Evolutionary conservation across 2,329 filamentous ascomycete species (phyloP).

Genomic region (Ophiocordyceps camponoti-saundersi): DNA sequence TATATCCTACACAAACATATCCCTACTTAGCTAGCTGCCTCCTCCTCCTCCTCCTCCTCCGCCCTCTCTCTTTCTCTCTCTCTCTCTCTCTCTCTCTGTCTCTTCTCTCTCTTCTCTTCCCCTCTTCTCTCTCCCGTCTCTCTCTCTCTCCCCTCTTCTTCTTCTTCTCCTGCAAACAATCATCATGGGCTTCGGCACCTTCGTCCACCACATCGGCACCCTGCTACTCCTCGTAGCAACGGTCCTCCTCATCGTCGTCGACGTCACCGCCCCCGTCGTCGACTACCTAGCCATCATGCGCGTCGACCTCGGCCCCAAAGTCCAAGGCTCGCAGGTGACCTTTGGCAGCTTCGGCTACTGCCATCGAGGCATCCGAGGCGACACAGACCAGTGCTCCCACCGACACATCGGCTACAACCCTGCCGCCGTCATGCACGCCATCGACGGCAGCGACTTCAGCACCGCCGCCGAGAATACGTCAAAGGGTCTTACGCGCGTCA

Average conservation of each 20-base stretch:
- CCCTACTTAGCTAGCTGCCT: background rate
- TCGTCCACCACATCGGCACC: constrained; percentile 40
- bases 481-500: constrained; percentile 34
- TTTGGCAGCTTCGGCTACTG: constrained; percentile 49
- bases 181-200: constrained; percentile 27
- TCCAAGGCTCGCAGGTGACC: constrained; percentile 19
- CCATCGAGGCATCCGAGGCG: constrained; percentile 10
- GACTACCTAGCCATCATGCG: constrained; percentile 35
- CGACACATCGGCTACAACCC: constrained; percentile 39
- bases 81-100: background rate
- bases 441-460: constrained; percentile 23
- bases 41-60: background rate
- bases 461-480: constrained; percentile 24
- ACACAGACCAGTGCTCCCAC: constrained; percentile 29
- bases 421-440: constrained; percentile 21
- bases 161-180: background rate
- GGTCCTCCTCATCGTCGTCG: constrained; percentile 39
- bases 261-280: constrained; percentile 41
- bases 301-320: constrained; percentile 26
- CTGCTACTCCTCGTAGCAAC: constrained; percentile 37
- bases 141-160: background rate
- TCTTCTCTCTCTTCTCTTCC: background rate
- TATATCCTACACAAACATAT: background rate
- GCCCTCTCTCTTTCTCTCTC: background rate
- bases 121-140: background rate